phyloP scores from a whole-genome alignment of 2,329 filamentous ascomycete species.

The Penicillium sp. region DNA sequence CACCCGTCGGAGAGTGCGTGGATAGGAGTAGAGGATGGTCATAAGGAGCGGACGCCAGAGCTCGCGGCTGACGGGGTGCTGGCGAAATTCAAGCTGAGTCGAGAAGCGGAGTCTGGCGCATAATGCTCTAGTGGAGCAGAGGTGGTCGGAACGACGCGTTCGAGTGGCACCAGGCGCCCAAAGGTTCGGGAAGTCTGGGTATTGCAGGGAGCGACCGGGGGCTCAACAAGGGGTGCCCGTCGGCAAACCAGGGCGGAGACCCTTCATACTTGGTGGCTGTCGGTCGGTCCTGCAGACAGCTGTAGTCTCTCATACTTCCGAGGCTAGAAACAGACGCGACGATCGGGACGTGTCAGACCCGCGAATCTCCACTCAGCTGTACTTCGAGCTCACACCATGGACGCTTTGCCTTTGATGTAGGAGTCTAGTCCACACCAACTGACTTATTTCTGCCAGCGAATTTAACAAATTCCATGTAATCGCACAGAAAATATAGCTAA shows the following conservation, averaged over 20 bases:
- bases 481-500: no score
- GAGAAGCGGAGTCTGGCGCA: constrained; percentile 3
- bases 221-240: constrained; percentile 1
- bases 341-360: constrained; percentile 3
- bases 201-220: constrained; percentile 8
- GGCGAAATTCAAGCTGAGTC: background rate
- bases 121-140: constrained; percentile 3
- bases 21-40: constrained; percentile 11
- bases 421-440: no score
- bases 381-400: no score
- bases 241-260: no score
- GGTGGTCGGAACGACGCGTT: constrained; percentile 3
- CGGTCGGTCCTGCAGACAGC: no score
- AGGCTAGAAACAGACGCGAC: constrained; percentile 4
- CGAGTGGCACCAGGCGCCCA: no score
- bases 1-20: constrained; percentile 13
- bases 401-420: no score
- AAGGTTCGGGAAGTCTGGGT: background rate
- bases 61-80: constrained; percentile 3
- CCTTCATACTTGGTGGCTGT: no score
- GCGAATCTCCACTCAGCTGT: no score
- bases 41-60: constrained; percentile 14
- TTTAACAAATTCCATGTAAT: no score
- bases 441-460: no score
- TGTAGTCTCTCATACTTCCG: constrained; percentile 15